Conservation (phyloP, 2,329 filamentous ascomycete species). For the Huntiella bhutanensis region DNA sequence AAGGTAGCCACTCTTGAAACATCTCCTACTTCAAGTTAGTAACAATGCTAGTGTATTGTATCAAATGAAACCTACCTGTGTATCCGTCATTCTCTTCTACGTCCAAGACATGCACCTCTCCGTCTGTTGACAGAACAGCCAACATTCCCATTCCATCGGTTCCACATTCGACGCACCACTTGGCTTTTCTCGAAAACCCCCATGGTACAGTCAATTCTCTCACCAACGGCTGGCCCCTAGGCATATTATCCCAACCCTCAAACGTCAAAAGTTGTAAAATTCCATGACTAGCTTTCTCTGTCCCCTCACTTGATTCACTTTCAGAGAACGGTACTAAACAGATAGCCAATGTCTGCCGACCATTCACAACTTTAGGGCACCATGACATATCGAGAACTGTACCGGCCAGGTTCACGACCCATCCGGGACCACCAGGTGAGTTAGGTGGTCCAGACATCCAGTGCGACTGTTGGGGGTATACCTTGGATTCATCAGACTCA, state of each 20-base stretch:
- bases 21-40: constrained; percentile 20
- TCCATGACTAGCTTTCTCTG: constrained; percentile 24
- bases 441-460: neutral
- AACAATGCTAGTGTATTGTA: neutral
- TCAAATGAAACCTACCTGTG: constrained; percentile 2
- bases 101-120: constrained; percentile 29
- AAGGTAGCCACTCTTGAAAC: constrained; percentile 26
- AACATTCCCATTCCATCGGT: constrained; percentile 19
- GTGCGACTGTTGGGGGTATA: constrained; percentile 15
- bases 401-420: constrained; percentile 36
- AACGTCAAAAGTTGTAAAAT: constrained; percentile 35
- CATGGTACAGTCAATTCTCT: constrained; percentile 29
- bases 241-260: constrained; percentile 15
- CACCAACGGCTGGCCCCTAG: constrained; percentile 20
- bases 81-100: constrained; percentile 19
- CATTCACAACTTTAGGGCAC: constrained; percentile 23
- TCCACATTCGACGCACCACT: constrained; percentile 32
- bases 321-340: constrained; percentile 28
- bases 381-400: constrained; percentile 34
- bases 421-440: constrained; percentile 21
- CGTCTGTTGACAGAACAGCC: constrained; percentile 34
- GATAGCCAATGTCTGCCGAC: constrained; percentile 29
- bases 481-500: constrained; percentile 15
- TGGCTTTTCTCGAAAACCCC: constrained; percentile 30
- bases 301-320: constrained; percentile 25